Conservation (phyloP, 192 early-diverging fungal species). For the Obelidium mucronatum region DNA sequence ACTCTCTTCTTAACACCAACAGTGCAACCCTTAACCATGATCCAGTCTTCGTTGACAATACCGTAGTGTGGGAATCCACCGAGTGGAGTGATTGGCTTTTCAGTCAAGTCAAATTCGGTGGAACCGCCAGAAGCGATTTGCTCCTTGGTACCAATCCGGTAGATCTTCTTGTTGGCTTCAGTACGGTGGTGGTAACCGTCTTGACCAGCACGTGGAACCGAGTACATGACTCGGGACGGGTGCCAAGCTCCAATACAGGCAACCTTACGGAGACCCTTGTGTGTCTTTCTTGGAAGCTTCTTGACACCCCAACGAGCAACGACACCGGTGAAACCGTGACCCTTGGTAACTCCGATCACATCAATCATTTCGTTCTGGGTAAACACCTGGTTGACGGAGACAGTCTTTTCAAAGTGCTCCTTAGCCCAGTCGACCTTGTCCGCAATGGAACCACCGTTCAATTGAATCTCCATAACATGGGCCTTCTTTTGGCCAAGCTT, state of each 20-base stretch:
- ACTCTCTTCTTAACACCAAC: conserved; percentile 97
- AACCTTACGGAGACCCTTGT: conserved; percentile 99
- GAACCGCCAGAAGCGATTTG: conserved; percentile 81
- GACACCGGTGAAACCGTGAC: conserved; percentile 99
- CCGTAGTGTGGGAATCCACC: conserved; percentile 99
- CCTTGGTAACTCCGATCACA: conserved; percentile 98
- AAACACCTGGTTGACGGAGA: conserved; percentile 89
- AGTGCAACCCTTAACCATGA: conserved; percentile 98
- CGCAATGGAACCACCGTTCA: conserved; percentile 96
- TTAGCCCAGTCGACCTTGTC: conserved; percentile 99
- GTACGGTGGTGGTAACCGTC: conserved; percentile 99
- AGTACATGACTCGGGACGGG: conserved; percentile 95
- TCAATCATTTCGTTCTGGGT: conserved; percentile 99
- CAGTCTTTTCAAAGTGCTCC: conserved; percentile 96
- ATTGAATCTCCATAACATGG: conserved; percentile 99
- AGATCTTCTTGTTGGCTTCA: conserved; percentile 99
- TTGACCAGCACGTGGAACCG: conserved; percentile 99
- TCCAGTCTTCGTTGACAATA: conserved; percentile 96
- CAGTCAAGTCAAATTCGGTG: conserved; percentile 97
- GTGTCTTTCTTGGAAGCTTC: conserved; percentile 99
- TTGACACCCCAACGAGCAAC: conserved; percentile 99
- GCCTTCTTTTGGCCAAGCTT: conserved; percentile 99
- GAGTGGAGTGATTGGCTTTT: conserved; percentile 95
- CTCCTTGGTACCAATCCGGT: conserved; percentile 91
- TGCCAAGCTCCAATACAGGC: conserved; percentile 99